Evolutionary conservation across 768 basidiomycete genomes (phyloP).

Genomic region (Trametes sanguinea): DNA sequence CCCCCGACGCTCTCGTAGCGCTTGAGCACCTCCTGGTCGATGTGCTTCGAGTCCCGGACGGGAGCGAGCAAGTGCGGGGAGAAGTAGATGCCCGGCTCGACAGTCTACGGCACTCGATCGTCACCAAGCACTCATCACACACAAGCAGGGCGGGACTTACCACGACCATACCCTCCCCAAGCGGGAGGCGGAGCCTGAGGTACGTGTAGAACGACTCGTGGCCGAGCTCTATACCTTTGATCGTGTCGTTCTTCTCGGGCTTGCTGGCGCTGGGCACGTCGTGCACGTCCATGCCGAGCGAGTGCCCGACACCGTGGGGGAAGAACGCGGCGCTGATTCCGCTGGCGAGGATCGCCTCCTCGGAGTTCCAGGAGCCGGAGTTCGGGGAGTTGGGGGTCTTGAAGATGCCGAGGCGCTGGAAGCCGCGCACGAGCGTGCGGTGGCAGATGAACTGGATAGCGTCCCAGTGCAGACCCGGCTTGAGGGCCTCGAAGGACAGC

Average conservation of each 20-base stretch:
- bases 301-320: slow-evolving; percentile 92
- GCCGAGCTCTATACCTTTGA: slow-evolving; percentile 35
- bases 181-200: slow-evolving; percentile 72
- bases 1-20: slow-evolving; percentile 85
- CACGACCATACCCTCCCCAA: slow-evolving; percentile 83
- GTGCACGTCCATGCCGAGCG: slow-evolving; percentile 92
- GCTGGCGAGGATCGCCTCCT: slow-evolving; percentile 69
- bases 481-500: slow-evolving; percentile 69
- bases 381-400: slow-evolving; percentile 50
- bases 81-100: slow-evolving; percentile 91
- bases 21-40: slow-evolving; percentile 69
- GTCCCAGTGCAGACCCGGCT: slow-evolving; percentile 90
- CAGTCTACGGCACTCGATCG: slow-evolving; percentile 54
- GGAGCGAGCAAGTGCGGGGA: slow-evolving; percentile 73
- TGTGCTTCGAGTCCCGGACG: slow-evolving; percentile 60
- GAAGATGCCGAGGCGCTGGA: slow-evolving; percentile 86
- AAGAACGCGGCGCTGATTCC: slow-evolving; percentile 87
- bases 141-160: slow-evolving; percentile 46
- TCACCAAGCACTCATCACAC: background rate
- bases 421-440: slow-evolving; percentile 75
- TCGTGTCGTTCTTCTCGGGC: slow-evolving; percentile 58
- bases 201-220: slow-evolving; percentile 77
- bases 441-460: slow-evolving; percentile 83
- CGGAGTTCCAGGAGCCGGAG: slow-evolving; percentile 59
- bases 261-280: slow-evolving; percentile 85